Conservation (phyloP, 106 monocot species). For the Allium fistulosum region DNA sequence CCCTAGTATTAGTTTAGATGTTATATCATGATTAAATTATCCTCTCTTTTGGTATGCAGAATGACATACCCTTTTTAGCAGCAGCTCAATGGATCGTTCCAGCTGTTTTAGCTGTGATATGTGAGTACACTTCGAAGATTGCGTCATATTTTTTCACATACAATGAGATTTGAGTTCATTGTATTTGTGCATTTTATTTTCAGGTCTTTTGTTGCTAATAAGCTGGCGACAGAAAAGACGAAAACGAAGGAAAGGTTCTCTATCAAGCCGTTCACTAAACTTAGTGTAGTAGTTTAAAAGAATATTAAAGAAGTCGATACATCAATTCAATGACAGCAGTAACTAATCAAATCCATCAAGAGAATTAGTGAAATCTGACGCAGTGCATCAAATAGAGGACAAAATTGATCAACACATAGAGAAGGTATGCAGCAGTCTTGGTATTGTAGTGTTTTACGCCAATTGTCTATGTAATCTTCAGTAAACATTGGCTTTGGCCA, state of each 20-base stretch:
- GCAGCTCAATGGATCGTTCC: conserved; percentile 77
- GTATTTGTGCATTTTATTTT: background rate
- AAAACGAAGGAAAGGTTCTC: conserved; percentile 51
- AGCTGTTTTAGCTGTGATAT: conserved; percentile 34
- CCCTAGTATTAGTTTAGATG: too few relatives aligned
- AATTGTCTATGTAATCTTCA: too few relatives aligned
- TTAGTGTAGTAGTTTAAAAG: conserved; percentile 13
- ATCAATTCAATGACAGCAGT: too few relatives aligned
- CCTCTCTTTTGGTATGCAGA: conserved; percentile 25
- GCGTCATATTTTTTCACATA: background rate
- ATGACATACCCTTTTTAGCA: conserved; percentile 52
- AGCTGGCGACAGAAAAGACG: conserved; percentile 74
- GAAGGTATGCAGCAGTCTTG: too few relatives aligned
- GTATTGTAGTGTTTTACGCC: too few relatives aligned
- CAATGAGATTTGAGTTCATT: background rate
- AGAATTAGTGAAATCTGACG: too few relatives aligned
- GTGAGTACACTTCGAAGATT: conserved; percentile 36
- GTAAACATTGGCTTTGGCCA: too few relatives aligned
- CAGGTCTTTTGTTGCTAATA: conserved; percentile 63
- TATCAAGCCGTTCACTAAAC: conserved; percentile 24
- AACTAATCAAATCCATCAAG: too few relatives aligned
- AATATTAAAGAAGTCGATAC: background rate
- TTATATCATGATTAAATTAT: too few relatives aligned
- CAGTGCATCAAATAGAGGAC: too few relatives aligned
- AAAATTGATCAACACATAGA: too few relatives aligned